Base-by-base conservation (phyloP, 1,284 basidiomycete species). In the Coniophora puteana region DNA sequence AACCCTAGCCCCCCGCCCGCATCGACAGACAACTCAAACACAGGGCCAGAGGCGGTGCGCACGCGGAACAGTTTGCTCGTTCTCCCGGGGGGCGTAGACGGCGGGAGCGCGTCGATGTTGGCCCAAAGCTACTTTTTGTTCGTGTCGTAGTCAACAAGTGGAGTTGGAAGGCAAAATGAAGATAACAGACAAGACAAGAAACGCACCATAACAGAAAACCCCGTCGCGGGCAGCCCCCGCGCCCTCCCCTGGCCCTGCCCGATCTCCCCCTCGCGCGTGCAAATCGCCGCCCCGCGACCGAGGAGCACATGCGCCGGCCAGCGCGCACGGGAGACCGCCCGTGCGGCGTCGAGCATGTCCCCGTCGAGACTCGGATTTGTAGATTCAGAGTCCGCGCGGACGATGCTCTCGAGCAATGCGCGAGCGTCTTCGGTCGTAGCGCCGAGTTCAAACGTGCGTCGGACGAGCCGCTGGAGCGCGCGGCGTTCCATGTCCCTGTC, bases 231-330 rank as follows among this genome's bases (percentile, higher is more conserved):
- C n/a, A n/a, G n/a, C n/a, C n/a, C n/a, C n/a, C n/a, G n/a, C n/a
- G n/a, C n/a, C n/a, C n/a, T n/a, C n/a, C n/a, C n/a, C n/a, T n/a
- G n/a, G n/a, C n/a, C n/a, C n/a, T n/a, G n/a, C n/a, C n/a, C n/a
- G n/a, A n/a, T n/a, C n/a, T n/a, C n/a, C n/a, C n/a, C n/a, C n/a
- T n/a, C n/a, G n/a, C n/a, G n/a, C n/a, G n/a, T n/a, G n/a, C n/a
- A n/a, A n/a, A 87, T 49, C 3, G 71, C 62, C 3, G 82, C 74
- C 5, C 63, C 56, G 3, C 70, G 68, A 54, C 79, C 78, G 48
- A 89, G 62, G 4, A 79, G 84, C 46, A 89, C 74, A 52, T 89
- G 86, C 44, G 79, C 74, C 1, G 81, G 76, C 86, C 85, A 89
- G 22, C 77, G 72, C 32, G 79, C 77, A 56, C 76, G 82, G 69